These are phyloP conservation scores for Dryadomyces quercus-mongolicae DNA, from an alignment of 2,329 filamentous ascomycete genomes.

Conservation along the genomic window DNA sequence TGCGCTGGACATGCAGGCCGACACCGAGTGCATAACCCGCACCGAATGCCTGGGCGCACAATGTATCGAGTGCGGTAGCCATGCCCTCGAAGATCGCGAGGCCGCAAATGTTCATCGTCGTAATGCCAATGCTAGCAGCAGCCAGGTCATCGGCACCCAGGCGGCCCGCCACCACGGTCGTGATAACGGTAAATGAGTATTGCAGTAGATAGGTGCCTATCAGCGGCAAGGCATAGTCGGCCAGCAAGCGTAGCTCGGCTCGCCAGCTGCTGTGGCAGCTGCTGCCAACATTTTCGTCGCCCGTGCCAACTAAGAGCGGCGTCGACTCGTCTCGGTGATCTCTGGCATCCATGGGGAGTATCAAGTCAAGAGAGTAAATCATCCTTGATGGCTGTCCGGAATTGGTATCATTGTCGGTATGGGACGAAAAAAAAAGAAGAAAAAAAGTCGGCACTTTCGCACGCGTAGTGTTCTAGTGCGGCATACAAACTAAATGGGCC, in stretches of 20 bases:
- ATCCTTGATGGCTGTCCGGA: too few species aligned
- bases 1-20: constrained; percentile 58
- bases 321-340: background rate
- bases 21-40: constrained; percentile 58
- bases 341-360: too few species aligned
- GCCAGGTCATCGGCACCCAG: constrained; percentile 46
- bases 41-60: constrained; percentile 64
- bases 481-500: too few species aligned
- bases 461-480: too few species aligned
- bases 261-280: constrained; percentile 33
- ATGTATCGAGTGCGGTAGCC: constrained; percentile 58
- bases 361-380: too few species aligned
- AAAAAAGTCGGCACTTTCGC: too few species aligned
- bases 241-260: constrained; percentile 53
- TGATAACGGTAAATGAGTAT: constrained; percentile 50
- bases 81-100: constrained; percentile 54
- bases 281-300: constrained; percentile 36
- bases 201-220: constrained; percentile 49
- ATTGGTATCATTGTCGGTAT: too few species aligned
- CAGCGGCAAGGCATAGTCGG: constrained; percentile 40
- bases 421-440: too few species aligned
- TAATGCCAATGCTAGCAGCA: constrained; percentile 37
- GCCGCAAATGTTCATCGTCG: constrained; percentile 50
- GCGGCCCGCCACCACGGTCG: constrained; percentile 48
- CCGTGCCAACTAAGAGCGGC: background rate